Evolutionary conservation across 345 rosid genomes (phyloP).

Genomic region (Cardiospermum halicacabum): DNA sequence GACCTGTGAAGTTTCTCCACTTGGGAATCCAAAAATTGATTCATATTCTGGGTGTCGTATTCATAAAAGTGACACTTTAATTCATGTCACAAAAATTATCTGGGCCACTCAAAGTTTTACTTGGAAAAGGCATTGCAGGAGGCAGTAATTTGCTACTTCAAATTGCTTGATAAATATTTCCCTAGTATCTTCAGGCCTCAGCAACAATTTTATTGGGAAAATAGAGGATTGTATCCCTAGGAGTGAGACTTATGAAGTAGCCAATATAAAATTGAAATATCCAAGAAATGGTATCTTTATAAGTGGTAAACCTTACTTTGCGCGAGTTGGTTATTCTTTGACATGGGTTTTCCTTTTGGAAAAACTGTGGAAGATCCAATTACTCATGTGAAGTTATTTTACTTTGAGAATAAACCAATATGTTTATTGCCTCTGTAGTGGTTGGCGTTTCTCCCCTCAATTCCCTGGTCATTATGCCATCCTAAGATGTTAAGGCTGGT

Average conservation of each 20-base stretch:
- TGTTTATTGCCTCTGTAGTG: not conserved
- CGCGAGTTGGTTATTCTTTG: not conserved
- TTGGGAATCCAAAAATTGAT: not conserved
- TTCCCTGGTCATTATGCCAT: not conserved
- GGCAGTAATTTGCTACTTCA: not conserved
- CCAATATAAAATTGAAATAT: not conserved
- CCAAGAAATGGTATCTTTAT: not conserved
- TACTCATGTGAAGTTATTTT: not conserved
- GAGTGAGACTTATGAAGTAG: not conserved
- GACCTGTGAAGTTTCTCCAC: not conserved
- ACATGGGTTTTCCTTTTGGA: not conserved
- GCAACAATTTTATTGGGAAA: not conserved
- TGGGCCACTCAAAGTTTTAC: not conserved
- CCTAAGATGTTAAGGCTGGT: not conserved
- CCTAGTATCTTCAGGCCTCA: not conserved
- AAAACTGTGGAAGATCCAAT: not conserved
- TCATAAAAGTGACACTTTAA: not conserved
- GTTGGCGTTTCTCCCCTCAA: constrained; percentile 2
- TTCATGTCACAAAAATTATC: no score
- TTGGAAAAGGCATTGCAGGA: not conserved
- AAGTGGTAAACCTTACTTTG: not conserved
- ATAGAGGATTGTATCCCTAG: not conserved
- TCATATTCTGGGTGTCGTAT: not conserved
- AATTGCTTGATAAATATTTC: not conserved
- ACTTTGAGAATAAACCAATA: not conserved